Percentiles rank a stretch among this genome's conserved stretches.
Conservation (phyloP, 768 basidiomycete species). For the Mycena chlorophos region DNA sequence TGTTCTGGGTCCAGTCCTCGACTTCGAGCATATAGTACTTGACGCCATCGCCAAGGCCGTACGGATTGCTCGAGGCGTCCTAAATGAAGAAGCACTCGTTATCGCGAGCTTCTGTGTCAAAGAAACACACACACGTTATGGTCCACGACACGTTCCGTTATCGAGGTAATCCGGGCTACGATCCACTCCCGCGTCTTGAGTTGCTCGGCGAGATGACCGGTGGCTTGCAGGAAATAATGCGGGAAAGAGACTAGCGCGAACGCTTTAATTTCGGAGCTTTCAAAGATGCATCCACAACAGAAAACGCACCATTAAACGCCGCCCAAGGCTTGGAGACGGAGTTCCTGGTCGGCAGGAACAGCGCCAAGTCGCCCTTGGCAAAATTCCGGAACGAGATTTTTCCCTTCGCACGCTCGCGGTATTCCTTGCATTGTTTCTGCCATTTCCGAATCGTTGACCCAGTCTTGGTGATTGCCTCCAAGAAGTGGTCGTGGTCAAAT, state of each 20-base stretch:
- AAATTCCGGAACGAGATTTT: slow-evolving; percentile 98
- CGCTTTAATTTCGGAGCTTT: slow-evolving; percentile 39
- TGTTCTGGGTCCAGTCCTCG: slow-evolving; percentile 87
- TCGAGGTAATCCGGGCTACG: slow-evolving; percentile 87
- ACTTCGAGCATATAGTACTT: slow-evolving; percentile 95
- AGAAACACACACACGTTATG: slow-evolving; percentile 55
- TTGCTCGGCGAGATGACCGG: slow-evolving; percentile 83
- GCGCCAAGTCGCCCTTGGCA: slow-evolving; percentile 88
- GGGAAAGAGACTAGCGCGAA: slow-evolving; percentile 82
- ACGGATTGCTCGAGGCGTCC: slow-evolving; percentile 88
- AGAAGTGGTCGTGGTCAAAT: slow-evolving; percentile 83
- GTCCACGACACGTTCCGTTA: slow-evolving; percentile 83
- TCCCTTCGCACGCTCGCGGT: slow-evolving; percentile 91
- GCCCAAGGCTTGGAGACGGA: slow-evolving; percentile 95
- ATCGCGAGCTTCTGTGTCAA: slow-evolving; percentile 4
- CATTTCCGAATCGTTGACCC: slow-evolving; percentile 91
- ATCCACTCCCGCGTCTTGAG: slow-evolving; percentile 93
- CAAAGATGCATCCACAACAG: not conserved
- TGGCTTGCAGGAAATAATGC: slow-evolving; percentile 93
- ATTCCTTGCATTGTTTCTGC: slow-evolving; percentile 97
- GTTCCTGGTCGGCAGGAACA: slow-evolving; percentile 95
- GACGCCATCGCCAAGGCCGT: slow-evolving; percentile 81
- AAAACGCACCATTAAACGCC: slow-evolving; percentile 88
- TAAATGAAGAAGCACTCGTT: slow-evolving; percentile 30
- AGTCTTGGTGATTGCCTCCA: slow-evolving; percentile 78